phyloP scores from a whole-genome alignment of 768 basidiomycete genomes.

The Lactarius hengduanensis region DNA sequence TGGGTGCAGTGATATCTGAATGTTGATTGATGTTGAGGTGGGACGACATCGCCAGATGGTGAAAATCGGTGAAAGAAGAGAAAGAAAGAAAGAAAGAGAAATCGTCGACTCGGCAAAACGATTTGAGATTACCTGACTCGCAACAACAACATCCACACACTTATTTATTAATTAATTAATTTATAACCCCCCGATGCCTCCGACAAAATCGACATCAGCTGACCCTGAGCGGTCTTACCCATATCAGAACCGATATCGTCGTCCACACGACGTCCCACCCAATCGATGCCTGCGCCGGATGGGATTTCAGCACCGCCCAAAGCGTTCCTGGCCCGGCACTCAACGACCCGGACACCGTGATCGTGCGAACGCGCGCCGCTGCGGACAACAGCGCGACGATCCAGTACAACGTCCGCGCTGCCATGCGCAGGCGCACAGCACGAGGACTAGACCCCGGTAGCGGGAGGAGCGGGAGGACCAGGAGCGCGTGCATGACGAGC shows the following conservation, averaged over 20 bases:
- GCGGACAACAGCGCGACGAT: constrained; percentile 37
- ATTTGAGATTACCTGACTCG: background rate
- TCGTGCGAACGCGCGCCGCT: constrained; percentile 39
- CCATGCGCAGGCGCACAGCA: constrained; percentile 30
- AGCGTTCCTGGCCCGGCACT: constrained; percentile 33
- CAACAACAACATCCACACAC: background rate
- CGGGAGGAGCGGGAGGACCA: constrained; percentile 51
- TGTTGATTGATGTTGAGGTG: constrained; percentile 58
- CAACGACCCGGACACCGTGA: constrained; percentile 28
- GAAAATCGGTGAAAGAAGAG: background rate
- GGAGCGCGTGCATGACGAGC: constrained; percentile 56
- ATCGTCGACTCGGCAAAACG: background rate
- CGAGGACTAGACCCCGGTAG: constrained; percentile 22
- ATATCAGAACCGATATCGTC: constrained; percentile 41
- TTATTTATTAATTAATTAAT: constrained; percentile 1
- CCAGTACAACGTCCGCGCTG: constrained; percentile 39
- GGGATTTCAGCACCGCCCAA: constrained; percentile 44
- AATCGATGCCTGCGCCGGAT: constrained; percentile 64
- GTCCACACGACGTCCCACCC: constrained; percentile 67
- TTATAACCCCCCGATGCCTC: background rate
- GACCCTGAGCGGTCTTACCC: constrained; percentile 31
- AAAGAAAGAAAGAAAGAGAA: background rate
- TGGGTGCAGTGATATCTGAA: constrained; percentile 74
- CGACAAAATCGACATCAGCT: background rate
- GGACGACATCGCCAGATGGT: constrained; percentile 54